Conservation (phyloP, 176 grass and related monocot genomes). For the Triticum urartu region DNA sequence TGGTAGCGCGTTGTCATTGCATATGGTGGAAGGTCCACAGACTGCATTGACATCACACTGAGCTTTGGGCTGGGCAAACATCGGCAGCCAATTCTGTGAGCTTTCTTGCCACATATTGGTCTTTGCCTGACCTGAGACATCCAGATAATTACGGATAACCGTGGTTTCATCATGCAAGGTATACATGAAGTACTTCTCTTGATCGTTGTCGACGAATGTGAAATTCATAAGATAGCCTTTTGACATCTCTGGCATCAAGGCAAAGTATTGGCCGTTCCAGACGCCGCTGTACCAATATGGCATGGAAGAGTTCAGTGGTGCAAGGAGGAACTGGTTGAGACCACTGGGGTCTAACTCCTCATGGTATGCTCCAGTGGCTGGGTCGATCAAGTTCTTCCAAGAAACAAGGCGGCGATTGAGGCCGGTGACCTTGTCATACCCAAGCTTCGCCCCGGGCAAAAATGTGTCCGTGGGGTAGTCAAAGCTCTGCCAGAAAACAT, state of each 20-base stretch:
- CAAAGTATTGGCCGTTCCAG: conserved; percentile 53
- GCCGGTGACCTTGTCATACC: conserved; percentile 33
- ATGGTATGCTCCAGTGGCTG: conserved; percentile 27
- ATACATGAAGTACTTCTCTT: conserved; percentile 34
- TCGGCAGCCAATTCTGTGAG: conserved; percentile 16
- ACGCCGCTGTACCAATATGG: conserved; percentile 27
- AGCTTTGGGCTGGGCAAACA: conserved; percentile 20
- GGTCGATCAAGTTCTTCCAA: conserved; percentile 36
- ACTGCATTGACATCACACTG: conserved; percentile 36
- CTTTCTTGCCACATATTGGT: conserved; percentile 8
- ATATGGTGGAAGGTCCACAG: conserved; percentile 47
- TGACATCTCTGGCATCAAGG: conserved; percentile 25
- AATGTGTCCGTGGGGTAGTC: conserved; percentile 44
- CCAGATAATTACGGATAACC: background rate
- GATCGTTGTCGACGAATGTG: conserved; percentile 20
- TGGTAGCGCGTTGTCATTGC: conserved; percentile 12
- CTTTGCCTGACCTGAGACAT: conserved; percentile 26
- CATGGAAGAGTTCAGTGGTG: conserved; percentile 12
- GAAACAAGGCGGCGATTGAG: conserved; percentile 38
- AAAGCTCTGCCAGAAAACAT: conserved; percentile 57
- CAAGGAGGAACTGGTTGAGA: background rate
- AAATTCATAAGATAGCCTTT: background rate
- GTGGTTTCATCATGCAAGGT: conserved; percentile 1
- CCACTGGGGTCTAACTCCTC: conserved; percentile 18
- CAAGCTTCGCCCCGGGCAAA: conserved; percentile 34